Evolutionary conservation across 2,329 filamentous ascomycete species (phyloP), one percentile per base, ranked within the genome.

Genomic region (Monilinia fructigena): DNA sequence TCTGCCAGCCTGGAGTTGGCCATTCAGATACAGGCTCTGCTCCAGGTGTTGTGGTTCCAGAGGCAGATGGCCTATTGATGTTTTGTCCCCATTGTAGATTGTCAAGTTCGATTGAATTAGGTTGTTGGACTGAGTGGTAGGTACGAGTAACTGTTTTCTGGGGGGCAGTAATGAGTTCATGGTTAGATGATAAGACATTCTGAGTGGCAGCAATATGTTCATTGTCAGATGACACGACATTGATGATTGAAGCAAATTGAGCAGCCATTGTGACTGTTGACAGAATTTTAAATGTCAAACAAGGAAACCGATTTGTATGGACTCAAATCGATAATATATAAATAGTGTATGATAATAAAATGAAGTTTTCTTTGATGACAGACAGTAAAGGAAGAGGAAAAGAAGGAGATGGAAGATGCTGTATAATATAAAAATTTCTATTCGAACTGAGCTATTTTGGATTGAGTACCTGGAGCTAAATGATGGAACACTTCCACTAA

Each of bases 61-160:
- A 69, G 1, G 66, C 60, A 20, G 55, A 54, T 31, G 69, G 70
- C 2, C 71, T 68, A 67, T 71, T 70, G 58, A 67, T 65, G 50
- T 69, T 71, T 23, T 18, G 55, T n/a, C 23, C 47, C 63, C 55
- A 61, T 31, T 69, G 20, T 11, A 74, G 45, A 38, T 66, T 70
- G 16, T 74, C 72, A 20, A 76, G 72, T 45, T 76, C 74, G 42
- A 74, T 66, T 16, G 68, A 66, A 45, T 73, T 69, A 2, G 67
- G 66, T 38, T 69, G 68, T 18, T 71, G 73, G 23, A 74, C 71
- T 23, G 75, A 74, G 60, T 76, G 75, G 45, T 76, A 75, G 2
- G 68, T 69, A 67, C 70, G 65, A 16, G 73, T 66, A 16, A 75
- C 58, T n/a, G 72, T 73, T 68, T 68, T 76, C 40, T 73, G 65